Base-by-base conservation (phyloP, 495 filamentous ascomycete species). In the Aspergillus avenaceus region DNA sequence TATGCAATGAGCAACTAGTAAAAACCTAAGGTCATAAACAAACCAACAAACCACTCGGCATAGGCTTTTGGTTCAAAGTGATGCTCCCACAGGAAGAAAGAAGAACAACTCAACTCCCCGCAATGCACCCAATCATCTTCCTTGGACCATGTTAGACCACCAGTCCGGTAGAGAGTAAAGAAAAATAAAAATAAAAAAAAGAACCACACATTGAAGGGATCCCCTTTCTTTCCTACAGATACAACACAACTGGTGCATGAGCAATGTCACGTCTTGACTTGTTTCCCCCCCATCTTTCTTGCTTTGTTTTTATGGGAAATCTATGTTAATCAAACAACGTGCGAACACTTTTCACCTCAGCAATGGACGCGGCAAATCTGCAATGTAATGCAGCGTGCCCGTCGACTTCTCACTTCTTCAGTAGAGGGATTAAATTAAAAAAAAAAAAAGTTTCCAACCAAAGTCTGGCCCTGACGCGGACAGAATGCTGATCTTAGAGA, bases 11-110 rank as follows among this genome's bases (percentile, higher is more conserved):
- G n/a, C n/a, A n/a, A n/a, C n/a, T n/a, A n/a, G n/a, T n/a, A n/a
- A n/a, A n/a, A n/a, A n/a, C n/a, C n/a, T n/a, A n/a, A n/a, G n/a
- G n/a, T n/a, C n/a, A n/a, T n/a, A n/a, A n/a, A n/a, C n/a, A n/a
- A n/a, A n/a, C n/a, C n/a, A n/a, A n/a, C n/a, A n/a, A n/a, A n/a
- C n/a, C n/a, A 14, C 13, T 16, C 32, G n/a, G 34, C 34, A 19
- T 48, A 19, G 31, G 49, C 47, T 55, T 56, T n/a, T n/a, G n/a
- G n/a, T 38, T 46, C 49, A 56, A 56, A 56, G 54, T 56, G 54
- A 56, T 52, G 54, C 54, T 53, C 23, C 47, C 41, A n/a, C n/a
- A n/a, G n/a, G n/a, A n/a, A n/a, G n/a, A n/a, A n/a, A n/a, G 45
- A 25, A 28, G 32, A 50, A 45, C 41, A 50, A 51, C 53, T 38